A percentile compares a stretch with the other conserved stretches of the same genome.
These are phyloP conservation scores for Arthrobotrys musiformis DNA, from an alignment of 2,329 filamentous ascomycete genomes.

Conservation along the genomic window DNA sequence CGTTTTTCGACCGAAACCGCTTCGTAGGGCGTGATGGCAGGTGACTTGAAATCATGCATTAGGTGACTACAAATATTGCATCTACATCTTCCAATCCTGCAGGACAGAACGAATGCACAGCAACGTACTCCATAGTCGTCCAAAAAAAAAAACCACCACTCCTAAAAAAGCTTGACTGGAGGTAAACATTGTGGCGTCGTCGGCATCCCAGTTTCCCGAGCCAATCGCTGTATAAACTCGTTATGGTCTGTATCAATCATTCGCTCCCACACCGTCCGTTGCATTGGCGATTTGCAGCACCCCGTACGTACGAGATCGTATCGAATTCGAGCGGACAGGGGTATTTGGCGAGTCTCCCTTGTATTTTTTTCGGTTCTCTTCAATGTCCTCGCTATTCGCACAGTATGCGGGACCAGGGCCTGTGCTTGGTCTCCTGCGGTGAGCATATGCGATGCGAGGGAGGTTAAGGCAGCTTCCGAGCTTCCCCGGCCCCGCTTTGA, in stretches of 20 bases:
- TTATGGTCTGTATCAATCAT: too few species aligned
- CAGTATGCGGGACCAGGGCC: too few species aligned
- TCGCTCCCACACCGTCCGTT: too few species aligned
- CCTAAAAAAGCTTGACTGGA: slow-evolving; percentile 2
- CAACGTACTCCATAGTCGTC: too few species aligned
- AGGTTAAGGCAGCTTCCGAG: slow-evolving; percentile 16
- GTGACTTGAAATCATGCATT: slow-evolving; percentile 12
- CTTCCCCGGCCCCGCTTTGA: slow-evolving; percentile 27
- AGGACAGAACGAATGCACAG: background rate
- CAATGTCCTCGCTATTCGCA: too few species aligned
- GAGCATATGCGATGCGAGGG: background rate
- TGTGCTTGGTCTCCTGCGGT: background rate
- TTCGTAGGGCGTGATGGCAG: too few species aligned
- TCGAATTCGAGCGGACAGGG: background rate
- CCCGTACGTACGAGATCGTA: background rate
- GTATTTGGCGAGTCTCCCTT: background rate
- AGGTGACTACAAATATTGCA: slow-evolving; percentile 8
- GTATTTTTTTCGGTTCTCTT: too few species aligned
- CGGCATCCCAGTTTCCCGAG: background rate
- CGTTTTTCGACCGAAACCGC: background rate
- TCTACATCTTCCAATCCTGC: slow-evolving; percentile 3
- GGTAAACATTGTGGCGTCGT: background rate
- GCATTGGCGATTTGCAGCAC: too few species aligned
- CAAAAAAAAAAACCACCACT: background rate
- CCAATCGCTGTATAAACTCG: background rate